Percentiles rank a stretch among this genome's conserved stretches.
phyloP scores from a whole-genome alignment of 106 monocot species.

The Allium cepa region DNA sequence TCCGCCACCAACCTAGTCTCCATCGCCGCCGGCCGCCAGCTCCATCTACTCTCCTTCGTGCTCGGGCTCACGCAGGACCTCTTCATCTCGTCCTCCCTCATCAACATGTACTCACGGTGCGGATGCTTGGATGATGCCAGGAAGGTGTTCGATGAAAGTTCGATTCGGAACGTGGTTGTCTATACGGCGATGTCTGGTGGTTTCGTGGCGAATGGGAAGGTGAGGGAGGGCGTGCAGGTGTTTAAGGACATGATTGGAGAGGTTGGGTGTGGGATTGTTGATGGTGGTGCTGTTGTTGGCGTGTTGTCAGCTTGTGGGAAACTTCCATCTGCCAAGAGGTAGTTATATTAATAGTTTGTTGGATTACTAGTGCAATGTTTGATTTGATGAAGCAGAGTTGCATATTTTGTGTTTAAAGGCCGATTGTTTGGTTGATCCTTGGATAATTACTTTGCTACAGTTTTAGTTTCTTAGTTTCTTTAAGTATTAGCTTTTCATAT shows the following conservation, averaged over 20 bases:
- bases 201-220: slow-evolving; percentile 29
- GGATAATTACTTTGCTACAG: too few species aligned
- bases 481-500: too few species aligned
- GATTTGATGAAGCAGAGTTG: too few species aligned
- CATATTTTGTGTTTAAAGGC: too few species aligned
- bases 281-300: slow-evolving; percentile 42
- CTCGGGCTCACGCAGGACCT: slow-evolving; percentile 50
- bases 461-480: too few species aligned
- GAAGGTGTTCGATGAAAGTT: slow-evolving; percentile 58
- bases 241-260: slow-evolving; percentile 38
- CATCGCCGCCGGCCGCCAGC: slow-evolving; percentile 38
- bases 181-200: slow-evolving; percentile 69
- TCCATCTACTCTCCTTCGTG: slow-evolving; percentile 49
- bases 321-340: slow-evolving; percentile 3
- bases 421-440: too few species aligned
- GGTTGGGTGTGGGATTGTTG: slow-evolving; percentile 14
- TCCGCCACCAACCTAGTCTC: slow-evolving; percentile 35
- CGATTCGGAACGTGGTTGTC: slow-evolving; percentile 40
- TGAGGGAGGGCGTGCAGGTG: slow-evolving; percentile 17
- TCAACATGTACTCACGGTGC: slow-evolving; percentile 74
- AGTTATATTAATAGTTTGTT: too few species aligned
- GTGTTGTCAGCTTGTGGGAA: slow-evolving; percentile 52
- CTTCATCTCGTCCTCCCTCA: slow-evolving; percentile 67
- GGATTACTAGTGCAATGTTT: too few species aligned
- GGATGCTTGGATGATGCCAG: slow-evolving; percentile 38